Evolutionary conservation across 495 filamentous ascomycete species (phyloP), one percentile per base, ranked within the genome.

Genomic region (Aspergillus sclerotiicarbonarius): DNA sequence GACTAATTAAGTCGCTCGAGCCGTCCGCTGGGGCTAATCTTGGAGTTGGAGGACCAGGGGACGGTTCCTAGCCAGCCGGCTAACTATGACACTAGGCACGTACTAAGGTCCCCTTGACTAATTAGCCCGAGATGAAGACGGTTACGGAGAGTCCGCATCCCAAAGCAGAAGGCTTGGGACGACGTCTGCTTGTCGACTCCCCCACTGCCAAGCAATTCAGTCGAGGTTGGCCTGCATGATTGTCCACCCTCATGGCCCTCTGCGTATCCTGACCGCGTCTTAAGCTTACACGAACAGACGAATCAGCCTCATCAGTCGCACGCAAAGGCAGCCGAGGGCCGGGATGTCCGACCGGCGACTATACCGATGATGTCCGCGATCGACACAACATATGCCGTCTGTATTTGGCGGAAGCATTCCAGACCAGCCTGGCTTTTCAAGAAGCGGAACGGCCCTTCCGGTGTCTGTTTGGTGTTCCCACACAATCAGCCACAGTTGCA

Each of bases 151-250:
- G 19, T 29, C 29, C 37, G 13, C 37, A 41, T 32, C 29, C 25
- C 32, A 50, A 41, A 2, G 47, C 25, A 32, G 31, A n/a, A 10
- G 19, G 8, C 25, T n/a, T n/a, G n/a, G n/a, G n/a, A n/a, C n/a
- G n/a, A n/a, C n/a, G n/a, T n/a, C n/a, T n/a, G n/a, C n/a, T n/a
- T 25, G 12, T 7, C 45, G 13, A 31, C 46, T 49, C 15, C 47
- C 47, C 47, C 47, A 50, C 47, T 32, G 47, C 47, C 47, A 50
- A 50, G 47, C 47, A 32, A 32, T 50, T 3, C 13, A 50, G 20
- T 50, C 31, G 29, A 50, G 47, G 12, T 50, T 50, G 29, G 47
- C 46, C 21, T 49, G 47, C 47, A 50, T 50, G 47, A 31, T 50
- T 50, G 47, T 31, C 47, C 47, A 31, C 31, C 47, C 47, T 5